A percentile compares a stretch with the other conserved stretches of the same genome.
Evolutionary conservation across 2,329 filamentous ascomycete genomes (phyloP).

Genomic region (Cladosporium sp.): DNA sequence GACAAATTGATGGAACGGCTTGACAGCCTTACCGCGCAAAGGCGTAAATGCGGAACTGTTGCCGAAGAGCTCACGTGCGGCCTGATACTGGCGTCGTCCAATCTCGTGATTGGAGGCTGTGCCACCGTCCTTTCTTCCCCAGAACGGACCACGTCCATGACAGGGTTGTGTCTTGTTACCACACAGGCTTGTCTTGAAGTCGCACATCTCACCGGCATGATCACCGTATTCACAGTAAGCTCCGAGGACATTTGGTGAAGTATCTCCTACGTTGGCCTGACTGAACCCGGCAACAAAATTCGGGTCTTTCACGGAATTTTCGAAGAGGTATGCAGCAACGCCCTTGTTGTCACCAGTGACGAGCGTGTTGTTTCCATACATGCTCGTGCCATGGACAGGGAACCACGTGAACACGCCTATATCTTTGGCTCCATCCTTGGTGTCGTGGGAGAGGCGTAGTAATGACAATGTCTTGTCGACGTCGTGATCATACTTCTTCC

Average conservation of each 20-base stretch:
- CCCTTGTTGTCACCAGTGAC: conserved; percentile 96
- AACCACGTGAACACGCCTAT: conserved; percentile 86
- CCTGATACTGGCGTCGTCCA: conserved; percentile 62
- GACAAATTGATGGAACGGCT: conserved; percentile 78
- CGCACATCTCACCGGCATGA: conserved; percentile 55
- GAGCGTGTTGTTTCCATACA: conserved; percentile 86
- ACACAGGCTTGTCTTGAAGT: conserved; percentile 78
- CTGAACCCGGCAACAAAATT: conserved; percentile 87
- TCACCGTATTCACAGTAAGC: conserved; percentile 86
- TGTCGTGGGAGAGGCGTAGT: conserved; percentile 60
- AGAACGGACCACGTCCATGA: conserved; percentile 67
- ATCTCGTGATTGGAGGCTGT: conserved; percentile 71
- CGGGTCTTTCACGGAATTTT: conserved; percentile 54
- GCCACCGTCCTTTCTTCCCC: conserved; percentile 56
- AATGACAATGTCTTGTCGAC: conserved; percentile 75
- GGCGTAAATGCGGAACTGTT: conserved; percentile 38
- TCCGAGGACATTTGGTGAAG: conserved; percentile 78
- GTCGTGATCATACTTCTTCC: conserved; percentile 58
- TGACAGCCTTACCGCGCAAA: conserved; percentile 60
- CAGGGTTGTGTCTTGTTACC: conserved; percentile 64
- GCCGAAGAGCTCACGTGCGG: conserved; percentile 54
- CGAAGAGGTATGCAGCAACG: conserved; percentile 78
- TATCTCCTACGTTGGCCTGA: conserved; percentile 86
- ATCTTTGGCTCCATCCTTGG: conserved; percentile 66
- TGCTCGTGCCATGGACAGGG: conserved; percentile 83